Evolutionary conservation across 2,329 filamentous ascomycete genomes (phyloP).

Genomic region (Fusarium heterosporum): DNA sequence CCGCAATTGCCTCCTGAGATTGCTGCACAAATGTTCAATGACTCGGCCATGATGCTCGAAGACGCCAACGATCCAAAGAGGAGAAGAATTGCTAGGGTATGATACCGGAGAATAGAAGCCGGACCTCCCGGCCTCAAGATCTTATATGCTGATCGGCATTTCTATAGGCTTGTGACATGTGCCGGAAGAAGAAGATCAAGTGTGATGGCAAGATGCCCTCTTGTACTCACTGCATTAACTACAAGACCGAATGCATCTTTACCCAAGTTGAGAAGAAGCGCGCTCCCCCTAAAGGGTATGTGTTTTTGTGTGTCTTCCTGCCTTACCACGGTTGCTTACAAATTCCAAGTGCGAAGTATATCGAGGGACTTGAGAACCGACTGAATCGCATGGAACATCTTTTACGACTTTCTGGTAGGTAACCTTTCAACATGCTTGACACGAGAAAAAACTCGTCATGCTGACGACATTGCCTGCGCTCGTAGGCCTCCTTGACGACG

Average conservation of each 20-base stretch:
- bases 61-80: slow-evolving; percentile 86
- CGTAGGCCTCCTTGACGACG: slow-evolving; percentile 81
- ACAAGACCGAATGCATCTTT: slow-evolving; percentile 97
- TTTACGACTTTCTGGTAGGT: slow-evolving; percentile 79
- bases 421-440: not conserved
- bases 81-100: slow-evolving; percentile 86
- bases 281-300: slow-evolving; percentile 93
- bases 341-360: slow-evolving; percentile 85
- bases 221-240: slow-evolving; percentile 96
- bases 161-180: slow-evolving; percentile 90
- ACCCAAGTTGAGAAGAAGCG: slow-evolving; percentile 99
- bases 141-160: slow-evolving; percentile 29
- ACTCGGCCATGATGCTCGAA: slow-evolving; percentile 67
- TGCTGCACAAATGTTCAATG: slow-evolving; percentile 69
- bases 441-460: not conserved
- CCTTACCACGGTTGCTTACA: slow-evolving; percentile 36
- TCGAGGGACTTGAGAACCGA: slow-evolving; percentile 94
- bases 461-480: slow-evolving; percentile 23
- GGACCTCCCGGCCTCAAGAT: slow-evolving; percentile 5
- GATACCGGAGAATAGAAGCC: slow-evolving; percentile 43
- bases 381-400: slow-evolving; percentile 96
- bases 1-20: slow-evolving; percentile 67
- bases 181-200: slow-evolving; percentile 96
- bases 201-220: slow-evolving; percentile 96
- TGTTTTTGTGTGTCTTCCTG: not conserved